Percentiles rank a stretch among this genome's conserved stretches.
Conservation (phyloP, 345 rosid genomes). For the Leavenworthia alabamica region DNA sequence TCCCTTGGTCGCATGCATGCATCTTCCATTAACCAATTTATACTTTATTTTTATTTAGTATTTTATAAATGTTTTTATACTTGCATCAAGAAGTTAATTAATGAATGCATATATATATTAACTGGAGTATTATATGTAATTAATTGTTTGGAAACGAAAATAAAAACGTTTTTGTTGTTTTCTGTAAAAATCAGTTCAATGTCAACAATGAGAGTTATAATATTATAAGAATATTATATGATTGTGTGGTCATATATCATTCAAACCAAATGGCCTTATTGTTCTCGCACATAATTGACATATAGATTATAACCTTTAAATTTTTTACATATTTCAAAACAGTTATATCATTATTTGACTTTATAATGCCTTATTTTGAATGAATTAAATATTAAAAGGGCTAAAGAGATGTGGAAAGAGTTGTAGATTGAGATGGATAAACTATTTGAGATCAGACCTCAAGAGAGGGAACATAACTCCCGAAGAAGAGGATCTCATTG, state of each 20-base stretch:
- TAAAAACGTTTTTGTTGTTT: neutral
- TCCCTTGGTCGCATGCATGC: slow-evolving; percentile 44
- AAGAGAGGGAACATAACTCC: slow-evolving; percentile 47
- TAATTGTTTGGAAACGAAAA: neutral
- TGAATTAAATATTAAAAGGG: slow-evolving; percentile 4
- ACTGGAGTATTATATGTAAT: no score
- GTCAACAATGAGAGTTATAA: neutral
- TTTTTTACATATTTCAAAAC: neutral
- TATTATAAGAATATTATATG: neutral
- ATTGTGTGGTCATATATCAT: neutral
- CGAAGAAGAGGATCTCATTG: slow-evolving; percentile 49
- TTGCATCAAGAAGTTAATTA: neutral
- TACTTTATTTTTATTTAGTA: neutral
- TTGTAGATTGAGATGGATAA: slow-evolving; percentile 51
- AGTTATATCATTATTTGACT: neutral
- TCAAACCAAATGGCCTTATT: neutral
- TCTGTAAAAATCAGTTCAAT: neutral
- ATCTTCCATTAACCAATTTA: neutral
- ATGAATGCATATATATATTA: neutral
- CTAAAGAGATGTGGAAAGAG: slow-evolving; percentile 50
- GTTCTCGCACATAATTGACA: neutral
- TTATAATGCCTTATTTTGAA: neutral
- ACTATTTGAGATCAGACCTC: slow-evolving; percentile 46
- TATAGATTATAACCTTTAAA: neutral
- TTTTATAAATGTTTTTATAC: neutral